Evolutionary conservation across 176 grass and related monocot genomes (phyloP).

Genomic region (Carex kokanica): DNA sequence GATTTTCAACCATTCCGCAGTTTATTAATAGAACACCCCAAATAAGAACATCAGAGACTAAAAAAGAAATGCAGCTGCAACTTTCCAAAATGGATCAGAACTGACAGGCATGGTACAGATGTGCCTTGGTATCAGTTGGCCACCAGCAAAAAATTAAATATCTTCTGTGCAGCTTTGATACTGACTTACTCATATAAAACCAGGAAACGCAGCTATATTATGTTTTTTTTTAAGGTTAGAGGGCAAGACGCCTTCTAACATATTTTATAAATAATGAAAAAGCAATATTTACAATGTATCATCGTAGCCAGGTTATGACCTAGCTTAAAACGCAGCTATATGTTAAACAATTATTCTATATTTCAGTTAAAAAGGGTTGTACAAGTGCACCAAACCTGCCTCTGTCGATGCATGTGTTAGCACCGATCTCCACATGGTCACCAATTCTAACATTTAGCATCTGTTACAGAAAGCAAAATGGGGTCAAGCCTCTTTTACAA

Average conservation of each 20-base stretch:
- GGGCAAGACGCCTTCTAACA: too few relatives aligned
- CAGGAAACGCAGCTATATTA: background rate
- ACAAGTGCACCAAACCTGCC: slow-evolving; percentile 51
- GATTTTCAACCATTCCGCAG: background rate
- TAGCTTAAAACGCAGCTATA: background rate
- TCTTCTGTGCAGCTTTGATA: background rate
- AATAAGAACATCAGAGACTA: background rate
- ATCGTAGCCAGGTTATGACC: too few relatives aligned
- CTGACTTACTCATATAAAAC: background rate
- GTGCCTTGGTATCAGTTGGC: background rate
- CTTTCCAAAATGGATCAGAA: background rate
- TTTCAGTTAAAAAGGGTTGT: slow-evolving; percentile 11
- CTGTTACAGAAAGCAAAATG: slow-evolving; percentile 32
- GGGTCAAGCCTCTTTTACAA: background rate
- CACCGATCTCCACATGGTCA: slow-evolving; percentile 83
- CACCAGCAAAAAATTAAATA: background rate
- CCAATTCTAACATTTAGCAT: slow-evolving; percentile 54
- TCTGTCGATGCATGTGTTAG: slow-evolving; percentile 94
- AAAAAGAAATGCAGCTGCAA: background rate
- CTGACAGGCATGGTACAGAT: background rate
- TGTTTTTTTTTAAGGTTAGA: too few relatives aligned
- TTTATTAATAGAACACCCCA: background rate
- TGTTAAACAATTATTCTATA: background rate
- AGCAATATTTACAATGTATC: too few relatives aligned
- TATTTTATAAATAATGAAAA: too few relatives aligned